Percentiles rank a stretch among this genome's conserved stretches.
Evolutionary conservation across 1,284 basidiomycete genomes (phyloP).

Genomic region (Flammula alnicola): DNA sequence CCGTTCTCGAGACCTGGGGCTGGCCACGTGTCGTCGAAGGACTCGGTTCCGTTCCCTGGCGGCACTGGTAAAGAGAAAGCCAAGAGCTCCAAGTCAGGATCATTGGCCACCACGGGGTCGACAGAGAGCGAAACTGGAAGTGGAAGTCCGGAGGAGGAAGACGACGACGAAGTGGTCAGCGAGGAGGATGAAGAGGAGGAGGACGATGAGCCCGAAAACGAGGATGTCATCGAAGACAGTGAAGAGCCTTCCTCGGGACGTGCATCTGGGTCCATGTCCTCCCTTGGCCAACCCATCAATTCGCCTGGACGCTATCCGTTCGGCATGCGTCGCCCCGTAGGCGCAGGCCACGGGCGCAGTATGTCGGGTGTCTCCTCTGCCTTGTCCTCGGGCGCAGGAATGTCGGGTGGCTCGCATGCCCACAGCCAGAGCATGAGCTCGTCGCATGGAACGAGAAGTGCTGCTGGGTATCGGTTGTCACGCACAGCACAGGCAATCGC

Average conservation of each 20-base stretch:
- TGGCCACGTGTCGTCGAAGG: conserved; percentile 47
- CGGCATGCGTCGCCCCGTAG: conserved; percentile 59
- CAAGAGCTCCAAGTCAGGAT: conserved; percentile 6
- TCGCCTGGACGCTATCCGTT: conserved; percentile 66
- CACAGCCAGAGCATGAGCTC: conserved; percentile 26
- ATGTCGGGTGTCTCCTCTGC: conserved; percentile 36
- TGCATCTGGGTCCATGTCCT: conserved; percentile 78
- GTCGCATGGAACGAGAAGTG: conserved; percentile 44
- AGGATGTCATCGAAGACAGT: conserved; percentile 43
- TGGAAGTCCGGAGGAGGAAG: conserved; percentile 20
- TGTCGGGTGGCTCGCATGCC: conserved; percentile 21
- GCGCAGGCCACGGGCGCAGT: conserved; percentile 44
- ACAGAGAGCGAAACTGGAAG: conserved; percentile 26
- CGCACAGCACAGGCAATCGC: conserved; percentile 61
- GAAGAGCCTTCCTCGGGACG: conserved; percentile 57
- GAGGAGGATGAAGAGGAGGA: conserved; percentile 41
- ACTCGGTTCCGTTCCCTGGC: conserved; percentile 67
- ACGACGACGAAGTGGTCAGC: conserved; percentile 36
- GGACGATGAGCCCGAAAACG: conserved; percentile 43
- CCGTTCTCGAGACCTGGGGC: conserved; percentile 27
- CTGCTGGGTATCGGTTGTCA: conserved; percentile 49
- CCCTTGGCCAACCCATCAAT: conserved; percentile 77
- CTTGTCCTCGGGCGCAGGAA: conserved; percentile 18
- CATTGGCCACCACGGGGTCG: too few relatives aligned
- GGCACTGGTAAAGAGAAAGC: conserved; percentile 26